A percentile compares a stretch with the other conserved stretches of the same genome.
Conservation (phyloP, 1,284 basidiomycete genomes). For the Tremellales sp. region DNA sequence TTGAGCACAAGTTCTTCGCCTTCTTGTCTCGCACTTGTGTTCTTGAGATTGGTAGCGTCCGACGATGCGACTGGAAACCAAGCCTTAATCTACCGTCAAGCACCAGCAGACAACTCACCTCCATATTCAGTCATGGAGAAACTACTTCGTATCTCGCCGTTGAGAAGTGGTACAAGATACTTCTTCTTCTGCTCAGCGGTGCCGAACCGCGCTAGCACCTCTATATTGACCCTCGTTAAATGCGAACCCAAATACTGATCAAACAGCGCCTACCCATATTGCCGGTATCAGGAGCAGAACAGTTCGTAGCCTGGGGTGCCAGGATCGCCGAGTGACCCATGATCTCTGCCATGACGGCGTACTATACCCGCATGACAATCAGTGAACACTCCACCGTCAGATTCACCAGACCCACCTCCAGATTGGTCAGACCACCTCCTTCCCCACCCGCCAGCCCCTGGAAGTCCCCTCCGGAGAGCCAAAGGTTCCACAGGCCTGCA, state of each 20-base stretch:
- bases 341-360: slow-evolving; percentile 94
- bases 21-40: slow-evolving; percentile 71
- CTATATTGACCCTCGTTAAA: slow-evolving; percentile 49
- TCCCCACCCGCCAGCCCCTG: slow-evolving; percentile 58
- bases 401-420: slow-evolving; percentile 62
- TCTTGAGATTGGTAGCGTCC: slow-evolving; percentile 92
- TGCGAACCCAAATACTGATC: not conserved
- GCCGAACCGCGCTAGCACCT: slow-evolving; percentile 94
- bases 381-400: not conserved
- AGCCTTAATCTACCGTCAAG: not conserved
- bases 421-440: slow-evolving; percentile 84
- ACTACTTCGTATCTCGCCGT: slow-evolving; percentile 88
- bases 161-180: slow-evolving; percentile 82
- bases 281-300: slow-evolving; percentile 91
- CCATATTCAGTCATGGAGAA: slow-evolving; percentile 94
- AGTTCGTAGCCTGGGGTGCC: slow-evolving; percentile 83
- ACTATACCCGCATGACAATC: slow-evolving; percentile 53
- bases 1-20: slow-evolving; percentile 89
- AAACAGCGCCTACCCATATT: slow-evolving; percentile 70
- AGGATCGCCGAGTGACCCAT: slow-evolving; percentile 78
- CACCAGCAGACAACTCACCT: slow-evolving; percentile 53
- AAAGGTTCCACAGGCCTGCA: slow-evolving; percentile 93
- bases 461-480: slow-evolving; percentile 90
- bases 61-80: slow-evolving; percentile 73
- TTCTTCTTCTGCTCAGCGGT: slow-evolving; percentile 82